Evolutionary conservation across 148 eudicot genomes (phyloP).

Genomic region (Euryodendron excelsum): DNA sequence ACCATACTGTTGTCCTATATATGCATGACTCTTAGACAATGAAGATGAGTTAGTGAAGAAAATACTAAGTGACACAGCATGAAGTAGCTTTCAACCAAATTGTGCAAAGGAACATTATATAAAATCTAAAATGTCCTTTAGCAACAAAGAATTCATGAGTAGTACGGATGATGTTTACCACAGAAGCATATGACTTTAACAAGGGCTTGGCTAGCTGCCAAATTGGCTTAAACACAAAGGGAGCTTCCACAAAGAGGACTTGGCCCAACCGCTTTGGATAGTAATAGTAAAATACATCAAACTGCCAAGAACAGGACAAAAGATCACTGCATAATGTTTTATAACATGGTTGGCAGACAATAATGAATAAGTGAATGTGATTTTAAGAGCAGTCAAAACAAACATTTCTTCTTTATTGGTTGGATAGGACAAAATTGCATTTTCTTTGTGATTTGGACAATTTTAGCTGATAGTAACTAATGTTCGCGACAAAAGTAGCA

Average conservation of each 20-base stretch:
- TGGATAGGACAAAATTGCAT: neutral
- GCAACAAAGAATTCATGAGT: neutral
- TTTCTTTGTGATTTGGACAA: neutral
- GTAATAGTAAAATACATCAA: constrained; percentile 85
- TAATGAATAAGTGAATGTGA: neutral
- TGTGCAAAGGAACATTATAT: neutral
- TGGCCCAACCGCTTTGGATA: constrained; percentile 81
- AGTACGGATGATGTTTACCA: constrained; percentile 46
- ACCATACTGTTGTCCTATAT: neutral
- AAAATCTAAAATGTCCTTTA: neutral
- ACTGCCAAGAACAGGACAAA: constrained; percentile 45
- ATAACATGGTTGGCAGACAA: neutral
- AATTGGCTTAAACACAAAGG: constrained; percentile 78
- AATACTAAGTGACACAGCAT: neutral
- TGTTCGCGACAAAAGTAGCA: neutral
- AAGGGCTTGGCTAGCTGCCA: constrained; percentile 90
- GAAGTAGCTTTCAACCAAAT: neutral
- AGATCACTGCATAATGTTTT: neutral
- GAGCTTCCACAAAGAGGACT: constrained; percentile 89
- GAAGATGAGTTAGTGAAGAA: neutral
- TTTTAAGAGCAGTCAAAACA: neutral
- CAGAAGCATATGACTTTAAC: constrained; percentile 73
- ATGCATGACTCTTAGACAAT: neutral
- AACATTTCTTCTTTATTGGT: neutral
- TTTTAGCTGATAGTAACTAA: neutral